Percentiles rank a stretch among this genome's conserved stretches.
These are phyloP conservation scores for Nicotiana knightiana DNA, from an alignment of 257 asterid genomes.

Conservation along the genomic window DNA sequence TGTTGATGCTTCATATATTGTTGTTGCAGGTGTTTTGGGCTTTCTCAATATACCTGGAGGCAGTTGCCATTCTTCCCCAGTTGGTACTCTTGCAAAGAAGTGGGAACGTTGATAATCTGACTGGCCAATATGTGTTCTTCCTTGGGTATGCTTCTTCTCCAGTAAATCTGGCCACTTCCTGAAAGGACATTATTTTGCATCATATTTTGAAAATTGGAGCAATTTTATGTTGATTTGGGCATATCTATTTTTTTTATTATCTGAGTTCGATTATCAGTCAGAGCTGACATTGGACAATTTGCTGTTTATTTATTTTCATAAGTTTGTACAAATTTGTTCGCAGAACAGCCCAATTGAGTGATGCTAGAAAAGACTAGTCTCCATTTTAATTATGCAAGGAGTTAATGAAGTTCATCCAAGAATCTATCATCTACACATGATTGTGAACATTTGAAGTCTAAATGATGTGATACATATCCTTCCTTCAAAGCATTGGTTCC, in stretches of 20 bases:
- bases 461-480: neutral
- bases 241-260: neutral
- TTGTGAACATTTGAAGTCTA: neutral
- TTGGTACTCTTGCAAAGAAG: slow-evolving; percentile 93
- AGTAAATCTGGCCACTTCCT: neutral
- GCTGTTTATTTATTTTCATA: neutral
- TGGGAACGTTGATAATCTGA: slow-evolving; percentile 91
- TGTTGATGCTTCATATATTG: neutral
- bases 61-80: slow-evolving; percentile 82
- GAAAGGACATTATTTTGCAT: neutral
- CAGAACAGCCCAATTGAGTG: neutral
- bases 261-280: neutral
- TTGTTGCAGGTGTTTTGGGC: slow-evolving; percentile 77
- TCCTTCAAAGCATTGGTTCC: neutral
- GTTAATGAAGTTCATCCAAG: neutral
- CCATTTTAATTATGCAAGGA: neutral
- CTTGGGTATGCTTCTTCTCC: slow-evolving; percentile 64
- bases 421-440: neutral
- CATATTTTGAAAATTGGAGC: neutral
- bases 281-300: neutral
- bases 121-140: slow-evolving; percentile 89
- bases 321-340: neutral
- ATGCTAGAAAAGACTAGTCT: neutral
- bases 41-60: slow-evolving; percentile 77
- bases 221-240: neutral